Evolutionary conservation across 805 yeast genomes (phyloP), one percentile per base, ranked within the genome.

Genomic region (Kluyveromyces lactis): DNA sequence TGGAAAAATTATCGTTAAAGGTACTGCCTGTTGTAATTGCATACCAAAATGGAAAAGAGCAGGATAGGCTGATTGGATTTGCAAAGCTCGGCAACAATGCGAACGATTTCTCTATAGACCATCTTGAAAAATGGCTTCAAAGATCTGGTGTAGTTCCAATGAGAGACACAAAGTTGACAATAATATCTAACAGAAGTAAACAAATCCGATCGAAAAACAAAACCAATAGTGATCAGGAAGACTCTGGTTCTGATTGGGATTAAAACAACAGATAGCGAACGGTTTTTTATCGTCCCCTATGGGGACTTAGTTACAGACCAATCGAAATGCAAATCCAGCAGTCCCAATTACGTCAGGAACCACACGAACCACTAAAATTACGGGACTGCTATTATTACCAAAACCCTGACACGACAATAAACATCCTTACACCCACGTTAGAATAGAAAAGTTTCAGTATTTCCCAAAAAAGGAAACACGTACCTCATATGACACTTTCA

Each of bases 11-110:
- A 29, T 63, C 67, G 2, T 68, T 86, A 36, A 75, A 80, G 53
- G 77, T 81, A 9, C 64, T 86, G 4, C 95, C 95, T 0, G 79
- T 78, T 47, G 77, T 85, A 2, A 58, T 81, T 2, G 65, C 77
- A 7, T 86, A 79, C 52, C 63, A 62, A 10, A 63, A 71, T 27
- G 89, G 89, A 1, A 58, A 68, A 32, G 90, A 83, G 49, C 53
- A 65, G 3, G 68, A 71, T 11, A 62, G 85, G 44, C 51, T 84
- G 4, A 69, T 84, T 4, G 95, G 95, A 4, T 80, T 86, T 50
- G 79, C 78, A 38, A 70, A 72, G 24, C 60, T 85, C 32, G 73
- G 77, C 21, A 67, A 66, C 26, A 62, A 69, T 36, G 62, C 68
- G 3, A 67, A 69, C 37, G 70, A 66, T 30, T 77, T 80, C 48